Percentiles rank a stretch among this genome's conserved stretches.
Conservation (phyloP, 1,139 yeast genomes). For the Nadsonia commutata region DNA sequence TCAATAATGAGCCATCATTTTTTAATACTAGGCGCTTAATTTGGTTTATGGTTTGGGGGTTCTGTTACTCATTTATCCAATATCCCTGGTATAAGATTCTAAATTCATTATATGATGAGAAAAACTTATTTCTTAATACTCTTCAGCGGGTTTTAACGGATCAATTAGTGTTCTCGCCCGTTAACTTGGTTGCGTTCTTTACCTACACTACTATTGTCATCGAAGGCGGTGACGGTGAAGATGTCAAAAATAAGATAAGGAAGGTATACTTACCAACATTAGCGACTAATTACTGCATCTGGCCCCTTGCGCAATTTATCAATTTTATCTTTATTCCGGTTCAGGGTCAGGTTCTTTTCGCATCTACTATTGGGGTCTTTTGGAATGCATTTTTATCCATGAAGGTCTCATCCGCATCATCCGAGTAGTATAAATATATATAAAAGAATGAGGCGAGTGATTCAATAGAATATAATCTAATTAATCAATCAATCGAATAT, state of each 20-base stretch:
- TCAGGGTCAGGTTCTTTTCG: slow-evolving; percentile 76
- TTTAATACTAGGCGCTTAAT: slow-evolving; percentile 60
- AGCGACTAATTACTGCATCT: slow-evolving; percentile 67
- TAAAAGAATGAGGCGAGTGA: too few species aligned
- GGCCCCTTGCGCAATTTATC: slow-evolving; percentile 90
- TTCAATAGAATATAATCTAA: too few species aligned
- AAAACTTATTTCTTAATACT: slow-evolving; percentile 71
- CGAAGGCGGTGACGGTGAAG: slow-evolving; percentile 57
- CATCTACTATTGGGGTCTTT: slow-evolving; percentile 74
- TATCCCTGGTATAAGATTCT: slow-evolving; percentile 81
- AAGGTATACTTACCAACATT: slow-evolving; percentile 62
- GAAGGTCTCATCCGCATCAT: background rate
- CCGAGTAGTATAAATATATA: too few species aligned
- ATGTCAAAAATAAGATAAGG: slow-evolving; percentile 47
- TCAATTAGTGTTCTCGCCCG: slow-evolving; percentile 78
- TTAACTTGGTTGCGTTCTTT: slow-evolving; percentile 61
- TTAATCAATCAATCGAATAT: too few species aligned
- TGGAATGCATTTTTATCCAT: slow-evolving; percentile 75
- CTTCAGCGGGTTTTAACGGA: slow-evolving; percentile 79
- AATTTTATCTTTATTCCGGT: slow-evolving; percentile 74
- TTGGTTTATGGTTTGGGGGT: slow-evolving; percentile 77
- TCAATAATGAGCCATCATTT: slow-evolving; percentile 11
- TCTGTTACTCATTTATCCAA: slow-evolving; percentile 66
- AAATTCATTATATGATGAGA: slow-evolving; percentile 54
- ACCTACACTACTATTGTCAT: slow-evolving; percentile 71